Evolutionary conservation across 306 rosid genomes (phyloP), one percentile per base, ranked within the genome.

Genomic region (Pachyrhizus erosus): DNA sequence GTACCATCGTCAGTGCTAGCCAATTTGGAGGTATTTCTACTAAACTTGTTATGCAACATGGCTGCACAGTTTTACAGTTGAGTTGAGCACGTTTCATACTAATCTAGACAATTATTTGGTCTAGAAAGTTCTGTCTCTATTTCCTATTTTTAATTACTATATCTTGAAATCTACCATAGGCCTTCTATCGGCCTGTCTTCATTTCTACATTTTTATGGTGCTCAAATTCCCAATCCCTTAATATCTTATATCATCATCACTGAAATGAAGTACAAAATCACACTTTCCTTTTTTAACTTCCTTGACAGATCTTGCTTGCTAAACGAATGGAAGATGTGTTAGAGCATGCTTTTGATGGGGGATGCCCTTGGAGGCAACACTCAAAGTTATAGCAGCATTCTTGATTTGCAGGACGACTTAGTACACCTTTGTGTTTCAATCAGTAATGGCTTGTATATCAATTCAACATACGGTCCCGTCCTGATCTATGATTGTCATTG

Each of bases 1-100:
- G 94, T 96, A 60, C 99, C 99, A 67, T 57, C 99, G 26, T 86
- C 92, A 37, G 97, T 96, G 84, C 91, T 96, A 61, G 91, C 91
- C 45, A 87, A 79, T 85, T 71, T 93, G 85, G 99, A 96, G 99
- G 99, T 93, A 88, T 85, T 75, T 74, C 67, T 88, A 23, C 39
- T 79, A n/a, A n/a, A n/a, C n/a, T 76, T 81, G 33, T 79, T 73
- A 26, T 73, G 73, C 67, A 43, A 26, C 49, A 20, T 23, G 20
- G 23, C 21, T 78, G 49, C 83, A 37, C 39, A 29, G 57, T 51
- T 24, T 68, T 18, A 17, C 43, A 9, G 17, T 75, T 55, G 0
- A 80, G 52, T 33, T 60, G 78, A 45, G 2, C 78, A 17, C 24
- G 61, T 61, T 40, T 73, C 37, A 12, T 49, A 61, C 60, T 75